Evolutionary conservation across 2,329 filamentous ascomycete species (phyloP).

Genomic region (Tympanopsis confertula): DNA sequence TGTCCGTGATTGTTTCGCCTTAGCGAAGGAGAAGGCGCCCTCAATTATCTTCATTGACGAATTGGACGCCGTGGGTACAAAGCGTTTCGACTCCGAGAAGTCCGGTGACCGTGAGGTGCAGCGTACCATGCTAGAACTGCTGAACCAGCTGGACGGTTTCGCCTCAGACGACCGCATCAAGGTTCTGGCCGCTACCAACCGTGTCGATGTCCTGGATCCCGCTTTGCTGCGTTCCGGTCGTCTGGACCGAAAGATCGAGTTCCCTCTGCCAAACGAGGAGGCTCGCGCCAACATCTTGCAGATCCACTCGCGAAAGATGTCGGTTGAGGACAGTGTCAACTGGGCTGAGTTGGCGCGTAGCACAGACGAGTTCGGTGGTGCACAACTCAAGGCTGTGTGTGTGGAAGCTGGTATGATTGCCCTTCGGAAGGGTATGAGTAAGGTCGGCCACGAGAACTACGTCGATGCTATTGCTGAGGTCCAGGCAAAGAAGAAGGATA

Average conservation of each 20-base stretch:
- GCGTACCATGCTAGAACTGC: constrained; percentile 67
- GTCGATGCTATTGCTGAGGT: constrained; percentile 69
- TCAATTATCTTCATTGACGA: constrained; percentile 75
- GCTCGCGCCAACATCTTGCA: constrained; percentile 63
- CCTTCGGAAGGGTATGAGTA: constrained; percentile 56
- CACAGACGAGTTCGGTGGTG: constrained; percentile 68
- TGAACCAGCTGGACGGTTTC: constrained; percentile 69
- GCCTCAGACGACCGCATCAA: constrained; percentile 65
- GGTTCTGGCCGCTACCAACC: constrained; percentile 60
- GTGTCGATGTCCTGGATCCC: constrained; percentile 62
- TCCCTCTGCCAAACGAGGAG: constrained; percentile 66
- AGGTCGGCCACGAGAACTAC: constrained; percentile 67
- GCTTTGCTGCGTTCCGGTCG: constrained; percentile 60
- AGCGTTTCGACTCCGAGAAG: constrained; percentile 69
- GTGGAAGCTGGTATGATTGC: constrained; percentile 74
- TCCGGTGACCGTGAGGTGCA: constrained; percentile 68
- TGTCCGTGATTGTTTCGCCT: constrained; percentile 65
- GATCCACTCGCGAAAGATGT: constrained; percentile 70
- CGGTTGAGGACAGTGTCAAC: constrained; percentile 63
- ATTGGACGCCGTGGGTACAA: constrained; percentile 62
- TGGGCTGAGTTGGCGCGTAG: constrained; percentile 64
- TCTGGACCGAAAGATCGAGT: constrained; percentile 64
- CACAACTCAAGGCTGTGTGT: constrained; percentile 66
- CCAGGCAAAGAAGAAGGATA: constrained; percentile 56
- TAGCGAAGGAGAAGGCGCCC: constrained; percentile 68